A percentile compares a stretch with the other conserved stretches of the same genome.
Conservation (phyloP, 163 green algal genomes). For the Scenedesmus sp. region DNA sequence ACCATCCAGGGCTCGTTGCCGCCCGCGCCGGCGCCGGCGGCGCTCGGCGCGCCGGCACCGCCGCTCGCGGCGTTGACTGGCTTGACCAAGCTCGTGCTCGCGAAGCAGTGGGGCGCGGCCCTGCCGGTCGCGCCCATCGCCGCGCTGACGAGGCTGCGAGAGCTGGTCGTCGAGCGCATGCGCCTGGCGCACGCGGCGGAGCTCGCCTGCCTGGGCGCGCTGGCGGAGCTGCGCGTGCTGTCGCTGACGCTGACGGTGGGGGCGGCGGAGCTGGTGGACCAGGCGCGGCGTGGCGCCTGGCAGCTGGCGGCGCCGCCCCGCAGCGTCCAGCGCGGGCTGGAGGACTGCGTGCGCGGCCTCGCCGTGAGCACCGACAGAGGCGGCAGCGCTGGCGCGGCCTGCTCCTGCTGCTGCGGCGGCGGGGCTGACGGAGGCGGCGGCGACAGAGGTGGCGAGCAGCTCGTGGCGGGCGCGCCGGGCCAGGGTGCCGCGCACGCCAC, state of each 20-base stretch:
- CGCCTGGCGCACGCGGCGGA: neutral
- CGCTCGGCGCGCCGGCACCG: neutral
- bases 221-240: slow-evolving; percentile 24
- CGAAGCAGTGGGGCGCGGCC: slow-evolving; percentile 18
- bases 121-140: neutral
- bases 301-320: neutral
- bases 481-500: neutral
- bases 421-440: neutral
- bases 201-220: neutral
- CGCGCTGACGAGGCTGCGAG: slow-evolving; percentile 7
- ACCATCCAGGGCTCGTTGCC: slow-evolving; percentile 23
- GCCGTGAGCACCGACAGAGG: too few species aligned
- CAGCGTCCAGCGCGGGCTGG: neutral
- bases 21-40: neutral
- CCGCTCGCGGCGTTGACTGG: slow-evolving; percentile 11
- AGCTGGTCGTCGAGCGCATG: slow-evolving; percentile 16
- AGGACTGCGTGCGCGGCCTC: too few species aligned
- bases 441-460: neutral
- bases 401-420: slow-evolving; percentile 1
- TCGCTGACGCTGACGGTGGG: slow-evolving; percentile 1
- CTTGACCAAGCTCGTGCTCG: slow-evolving; percentile 16
- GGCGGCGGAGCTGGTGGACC: slow-evolving; percentile 11
- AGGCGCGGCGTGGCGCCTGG: neutral
- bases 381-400: too few species aligned
- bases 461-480: neutral